Evolutionary conservation across 192 early-diverging fungal genomes (phyloP), one percentile per base, ranked within the genome.

Genomic region (Rhizophagus sp.): DNA sequence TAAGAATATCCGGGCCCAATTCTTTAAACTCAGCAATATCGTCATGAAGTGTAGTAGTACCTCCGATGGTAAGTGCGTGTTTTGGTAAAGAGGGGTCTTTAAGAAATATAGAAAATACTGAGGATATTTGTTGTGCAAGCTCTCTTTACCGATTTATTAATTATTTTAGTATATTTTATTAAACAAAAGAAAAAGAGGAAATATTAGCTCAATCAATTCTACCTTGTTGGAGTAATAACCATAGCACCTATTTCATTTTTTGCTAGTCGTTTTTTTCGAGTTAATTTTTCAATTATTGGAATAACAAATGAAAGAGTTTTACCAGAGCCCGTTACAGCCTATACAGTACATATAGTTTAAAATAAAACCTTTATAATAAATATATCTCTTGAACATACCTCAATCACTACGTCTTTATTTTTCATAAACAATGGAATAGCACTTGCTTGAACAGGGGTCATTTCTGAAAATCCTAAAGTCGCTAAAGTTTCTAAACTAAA

Each of bases 401-500:
- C 96, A 17, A 98, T 96, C 6, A 99, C 94, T 0, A 99, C 97
- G 85, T 99, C 98, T 84, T 97, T 96, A 82, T 94, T 91, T 79
- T 93, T 90, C 84, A 96, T 85, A 80, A 98, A 97, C 27, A 95
- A 89, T 10, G 98, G 98, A 57, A 98, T 97, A 0, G 96, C 92
- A 4, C 92, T 87, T 0, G 95, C 90, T 85, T 99, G 98, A 24
- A 98, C 96, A 4, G 97, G 97, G 3, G 96, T 99, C 96, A 97
- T 97, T 61, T 90, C 84, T 8, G 89, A 81, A 81, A 96, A 99
- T 4, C 94, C 95, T 66, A 96, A 85, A 36, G 86, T 84, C 9
- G 73, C 73, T 3, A 96, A 82, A 1, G 89, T 88, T 12, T 91
- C 88, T 9, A 93, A 84, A 36, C 88, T 89, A 75, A 17, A 24